A percentile compares a stretch with the other conserved stretches of the same genome.
These are phyloP conservation scores for Candida incommunis DNA, from an alignment of 805 yeast genomes.

Conservation along the genomic window DNA sequence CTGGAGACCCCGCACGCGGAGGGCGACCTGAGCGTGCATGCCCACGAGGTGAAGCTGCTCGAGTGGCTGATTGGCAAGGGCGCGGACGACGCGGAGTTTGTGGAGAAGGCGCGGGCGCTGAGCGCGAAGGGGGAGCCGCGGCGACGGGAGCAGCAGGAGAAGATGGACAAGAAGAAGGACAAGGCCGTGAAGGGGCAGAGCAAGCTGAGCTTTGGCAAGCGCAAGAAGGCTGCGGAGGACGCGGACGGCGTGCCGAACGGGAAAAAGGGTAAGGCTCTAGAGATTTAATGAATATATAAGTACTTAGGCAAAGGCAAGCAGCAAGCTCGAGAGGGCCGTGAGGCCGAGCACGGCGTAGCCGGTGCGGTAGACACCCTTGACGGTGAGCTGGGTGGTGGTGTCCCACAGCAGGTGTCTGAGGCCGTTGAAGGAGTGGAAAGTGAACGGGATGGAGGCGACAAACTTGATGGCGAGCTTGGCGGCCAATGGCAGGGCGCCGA, in stretches of 20 bases:
- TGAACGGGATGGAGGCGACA: conserved; percentile 65
- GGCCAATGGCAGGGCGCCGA: conserved; percentile 50
- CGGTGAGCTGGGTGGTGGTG: conserved; percentile 59
- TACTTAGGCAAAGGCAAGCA: conserved; percentile 21
- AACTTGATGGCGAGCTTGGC: conserved; percentile 55
- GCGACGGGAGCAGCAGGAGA: conserved; percentile 52
- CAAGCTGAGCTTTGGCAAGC: background rate
- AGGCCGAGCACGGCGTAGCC: conserved; percentile 74
- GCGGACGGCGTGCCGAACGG: background rate
- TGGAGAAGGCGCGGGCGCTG: conserved; percentile 34
- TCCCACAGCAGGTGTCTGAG: conserved; percentile 94
- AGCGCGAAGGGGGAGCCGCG: conserved; percentile 50
- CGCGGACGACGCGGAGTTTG: conserved; percentile 40
- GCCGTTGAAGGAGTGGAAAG: conserved; percentile 78
- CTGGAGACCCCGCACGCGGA: conserved; percentile 62
- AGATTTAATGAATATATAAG: background rate
- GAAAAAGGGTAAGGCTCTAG: background rate
- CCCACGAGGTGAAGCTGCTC: conserved; percentile 62
- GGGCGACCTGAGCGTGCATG: conserved; percentile 36
- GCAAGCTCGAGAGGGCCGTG: conserved; percentile 39
- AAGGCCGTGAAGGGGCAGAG: conserved; percentile 12
- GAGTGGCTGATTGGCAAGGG: conserved; percentile 62
- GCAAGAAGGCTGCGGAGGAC: conserved; percentile 1
- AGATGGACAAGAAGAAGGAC: conserved; percentile 43
- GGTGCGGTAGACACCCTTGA: conserved; percentile 83